Percentiles rank a stretch among this genome's conserved stretches.
Evolutionary conservation across 2,329 filamentous ascomycete genomes (phyloP).

Genomic region (Stagonosporopsis vannaccii): DNA sequence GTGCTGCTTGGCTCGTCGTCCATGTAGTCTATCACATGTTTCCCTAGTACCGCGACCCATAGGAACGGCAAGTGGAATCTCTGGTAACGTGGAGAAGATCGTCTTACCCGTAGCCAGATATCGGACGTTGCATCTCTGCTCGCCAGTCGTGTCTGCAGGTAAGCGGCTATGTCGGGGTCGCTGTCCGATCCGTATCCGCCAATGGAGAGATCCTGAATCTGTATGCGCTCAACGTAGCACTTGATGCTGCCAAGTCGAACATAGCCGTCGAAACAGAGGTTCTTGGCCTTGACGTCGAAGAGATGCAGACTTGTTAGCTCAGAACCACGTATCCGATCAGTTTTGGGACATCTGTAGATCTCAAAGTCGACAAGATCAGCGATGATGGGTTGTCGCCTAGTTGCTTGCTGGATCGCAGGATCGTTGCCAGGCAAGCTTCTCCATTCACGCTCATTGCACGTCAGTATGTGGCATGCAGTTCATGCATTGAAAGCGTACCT

Average conservation of each 20-base stretch:
- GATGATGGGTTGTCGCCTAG: constrained; percentile 16
- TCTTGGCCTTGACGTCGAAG: constrained; percentile 26
- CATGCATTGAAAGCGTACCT: constrained; percentile 7
- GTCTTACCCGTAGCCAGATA: constrained; percentile 70
- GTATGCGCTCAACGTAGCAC: constrained; percentile 63
- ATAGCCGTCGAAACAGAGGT: constrained; percentile 38
- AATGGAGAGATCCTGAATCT: constrained; percentile 67
- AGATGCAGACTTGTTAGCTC: constrained; percentile 31
- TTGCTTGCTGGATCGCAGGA: background rate
- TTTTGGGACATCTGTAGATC: constrained; percentile 28
- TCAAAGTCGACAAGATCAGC: constrained; percentile 36
- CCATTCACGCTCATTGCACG: background rate
- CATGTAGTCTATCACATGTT: constrained; percentile 75
- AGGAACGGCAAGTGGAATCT: constrained; percentile 69
- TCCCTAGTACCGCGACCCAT: constrained; percentile 75
- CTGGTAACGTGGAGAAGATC: constrained; percentile 66
- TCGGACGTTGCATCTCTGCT: constrained; percentile 34
- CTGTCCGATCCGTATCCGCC: constrained; percentile 67
- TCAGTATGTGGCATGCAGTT: background rate
- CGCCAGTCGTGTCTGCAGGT: constrained; percentile 64
- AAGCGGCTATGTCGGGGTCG: constrained; percentile 63
- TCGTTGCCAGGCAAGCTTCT: background rate
- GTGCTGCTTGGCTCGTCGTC: constrained; percentile 26
- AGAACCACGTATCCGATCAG: constrained; percentile 9
- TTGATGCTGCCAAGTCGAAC: constrained; percentile 55